These are phyloP conservation scores for Didymella arachidicola DNA, from an alignment of 2,329 filamentous ascomycete genomes.

Conservation along the genomic window DNA sequence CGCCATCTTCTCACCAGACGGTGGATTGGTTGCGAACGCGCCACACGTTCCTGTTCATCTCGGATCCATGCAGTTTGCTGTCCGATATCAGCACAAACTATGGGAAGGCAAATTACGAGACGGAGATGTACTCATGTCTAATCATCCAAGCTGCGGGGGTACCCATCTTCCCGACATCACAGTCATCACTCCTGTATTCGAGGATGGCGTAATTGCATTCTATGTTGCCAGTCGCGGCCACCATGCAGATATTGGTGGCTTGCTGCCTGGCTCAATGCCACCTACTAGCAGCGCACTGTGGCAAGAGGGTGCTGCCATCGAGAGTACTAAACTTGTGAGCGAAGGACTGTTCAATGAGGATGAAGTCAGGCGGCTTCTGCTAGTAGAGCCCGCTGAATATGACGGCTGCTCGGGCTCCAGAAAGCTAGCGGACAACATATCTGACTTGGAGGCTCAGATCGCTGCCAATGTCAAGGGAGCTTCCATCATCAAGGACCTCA, in stretches of 20 bases:
- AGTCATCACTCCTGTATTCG: constrained; percentile 56
- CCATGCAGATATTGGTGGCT: constrained; percentile 58
- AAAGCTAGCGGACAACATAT: constrained; percentile 41
- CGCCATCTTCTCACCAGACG: constrained; percentile 11
- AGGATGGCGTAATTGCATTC: constrained; percentile 72
- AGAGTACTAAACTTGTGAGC: constrained; percentile 26
- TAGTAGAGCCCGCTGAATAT: constrained; percentile 43
- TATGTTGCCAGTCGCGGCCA: constrained; percentile 54
- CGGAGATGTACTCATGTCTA: constrained; percentile 54
- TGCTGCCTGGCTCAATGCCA: constrained; percentile 51
- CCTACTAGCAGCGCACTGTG: constrained; percentile 54
- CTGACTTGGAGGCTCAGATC: constrained; percentile 45
- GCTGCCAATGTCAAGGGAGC: constrained; percentile 45
- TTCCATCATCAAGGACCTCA: constrained; percentile 45
- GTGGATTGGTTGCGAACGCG: constrained; percentile 7
- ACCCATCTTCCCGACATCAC: constrained; percentile 56
- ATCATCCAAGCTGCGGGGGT: constrained; percentile 52
- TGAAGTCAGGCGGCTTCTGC: constrained; percentile 38
- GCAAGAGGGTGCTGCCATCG: constrained; percentile 56
- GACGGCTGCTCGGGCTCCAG: constrained; percentile 52
- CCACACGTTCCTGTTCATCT: constrained; percentile 11
- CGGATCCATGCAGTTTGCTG: constrained; percentile 27
- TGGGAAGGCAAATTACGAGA: constrained; percentile 47
- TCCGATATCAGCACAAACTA: constrained; percentile 50
- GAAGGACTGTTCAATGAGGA: constrained; percentile 49